Evolutionary conservation across 306 rosid genomes (phyloP).

Genomic region (Bauhinia variegata): DNA sequence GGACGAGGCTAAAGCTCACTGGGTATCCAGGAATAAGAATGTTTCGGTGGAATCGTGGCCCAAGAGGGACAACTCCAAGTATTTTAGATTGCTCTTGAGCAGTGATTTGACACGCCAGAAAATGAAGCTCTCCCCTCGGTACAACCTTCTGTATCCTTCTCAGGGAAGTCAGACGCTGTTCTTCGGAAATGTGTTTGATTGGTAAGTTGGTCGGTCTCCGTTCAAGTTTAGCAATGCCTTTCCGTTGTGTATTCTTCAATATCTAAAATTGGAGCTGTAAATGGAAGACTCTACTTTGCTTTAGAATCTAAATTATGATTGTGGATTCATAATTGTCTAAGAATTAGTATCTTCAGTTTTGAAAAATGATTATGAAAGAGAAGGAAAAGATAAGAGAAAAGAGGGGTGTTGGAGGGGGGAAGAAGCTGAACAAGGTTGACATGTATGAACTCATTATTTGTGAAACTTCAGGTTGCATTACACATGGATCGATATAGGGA

Average conservation of each 20-base stretch:
- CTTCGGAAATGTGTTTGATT: constrained; percentile 63
- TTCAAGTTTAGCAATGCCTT: not conserved
- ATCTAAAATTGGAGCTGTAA: too few species aligned
- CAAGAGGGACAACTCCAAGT: constrained; percentile 49
- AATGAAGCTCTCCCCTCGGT: constrained; percentile 67
- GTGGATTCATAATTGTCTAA: not conserved
- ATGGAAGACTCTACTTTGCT: not conserved
- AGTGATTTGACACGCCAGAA: constrained; percentile 63
- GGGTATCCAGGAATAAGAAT: constrained; percentile 43
- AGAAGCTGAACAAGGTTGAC: constrained; percentile 11
- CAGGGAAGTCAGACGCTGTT: constrained; percentile 68
- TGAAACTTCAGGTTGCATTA: constrained; percentile 75
- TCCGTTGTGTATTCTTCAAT: not conserved
- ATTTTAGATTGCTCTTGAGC: constrained; percentile 59
- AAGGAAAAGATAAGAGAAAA: too few species aligned
- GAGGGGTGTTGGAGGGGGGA: too few species aligned
- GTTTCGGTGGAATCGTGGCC: constrained; percentile 52
- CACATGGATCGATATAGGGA: constrained; percentile 88
- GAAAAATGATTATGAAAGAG: too few species aligned
- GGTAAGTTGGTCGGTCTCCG: constrained; percentile 47
- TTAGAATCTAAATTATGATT: not conserved
- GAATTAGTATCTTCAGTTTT: not conserved
- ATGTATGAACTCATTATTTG: constrained; percentile 4
- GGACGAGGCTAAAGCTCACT: constrained; percentile 54
- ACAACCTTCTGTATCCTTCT: constrained; percentile 60